These are phyloP conservation scores for Coniosporium uncinatum DNA, from an alignment of 2,329 filamentous ascomycete genomes.

Conservation along the genomic window DNA sequence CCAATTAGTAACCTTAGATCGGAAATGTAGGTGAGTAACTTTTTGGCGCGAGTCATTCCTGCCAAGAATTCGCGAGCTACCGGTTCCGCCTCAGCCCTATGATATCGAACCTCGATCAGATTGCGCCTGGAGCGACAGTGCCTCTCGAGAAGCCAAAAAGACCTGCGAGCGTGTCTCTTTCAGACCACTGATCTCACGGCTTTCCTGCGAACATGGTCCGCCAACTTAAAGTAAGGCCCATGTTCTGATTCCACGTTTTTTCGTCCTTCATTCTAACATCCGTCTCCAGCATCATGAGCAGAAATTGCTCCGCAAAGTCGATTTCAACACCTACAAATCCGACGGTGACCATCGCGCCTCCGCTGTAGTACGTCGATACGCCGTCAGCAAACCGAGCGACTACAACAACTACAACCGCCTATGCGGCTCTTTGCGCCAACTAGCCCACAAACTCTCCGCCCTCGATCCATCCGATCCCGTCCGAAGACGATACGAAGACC, in stretches of 20 bases:
- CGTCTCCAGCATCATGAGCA: conserved; percentile 98
- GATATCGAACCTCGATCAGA: no score
- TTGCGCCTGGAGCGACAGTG: no score
- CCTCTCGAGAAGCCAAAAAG: no score
- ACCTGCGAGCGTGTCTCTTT: no score
- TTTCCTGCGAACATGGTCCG: conserved; percentile 81
- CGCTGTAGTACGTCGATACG: conserved; percentile 75
- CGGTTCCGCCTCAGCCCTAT: no score
- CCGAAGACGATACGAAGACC: conserved; percentile 78
- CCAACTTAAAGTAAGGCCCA: conserved; percentile 88
- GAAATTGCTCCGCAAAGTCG: conserved; percentile 86
- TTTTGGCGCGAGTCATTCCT: no score
- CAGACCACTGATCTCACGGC: no score
- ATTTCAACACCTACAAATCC: conserved; percentile 91
- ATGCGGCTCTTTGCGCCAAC: conserved; percentile 68
- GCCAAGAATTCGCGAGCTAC: no score
- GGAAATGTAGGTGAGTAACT: no score
- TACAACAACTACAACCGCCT: conserved; percentile 53
- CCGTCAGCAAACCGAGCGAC: conserved; percentile 84
- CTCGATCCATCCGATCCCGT: conserved; percentile 74
- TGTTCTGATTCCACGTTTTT: no score
- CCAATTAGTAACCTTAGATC: no score
- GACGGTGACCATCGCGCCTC: conserved; percentile 85
- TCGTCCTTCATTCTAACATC: no score
- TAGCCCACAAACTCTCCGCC: conserved; percentile 82